Evolutionary conservation across 208 protist species (phyloP), one percentile per base, ranked within the genome.

Genomic region (Leishmania braziliensis): DNA sequence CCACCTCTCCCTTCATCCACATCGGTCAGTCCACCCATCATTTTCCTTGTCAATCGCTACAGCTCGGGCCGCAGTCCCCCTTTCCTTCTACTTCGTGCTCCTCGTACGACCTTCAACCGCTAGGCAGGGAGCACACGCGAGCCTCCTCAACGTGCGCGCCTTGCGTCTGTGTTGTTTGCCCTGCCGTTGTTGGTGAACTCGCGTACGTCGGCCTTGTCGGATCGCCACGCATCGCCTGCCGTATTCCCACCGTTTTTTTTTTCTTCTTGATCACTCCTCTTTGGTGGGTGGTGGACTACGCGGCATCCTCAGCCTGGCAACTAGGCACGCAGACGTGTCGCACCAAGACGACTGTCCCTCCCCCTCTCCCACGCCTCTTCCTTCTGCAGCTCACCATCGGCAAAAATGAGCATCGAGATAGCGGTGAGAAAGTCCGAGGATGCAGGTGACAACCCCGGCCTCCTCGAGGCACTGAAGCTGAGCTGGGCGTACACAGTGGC

Each of bases 401-500:
- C 33, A 39, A 39, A 29, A 2, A 65, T 66, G 50, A 29, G 36
- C 33, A 16, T 65, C 51, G 73, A 16, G 56, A 8, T 62, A 5
- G 18, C 54, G 2, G 60, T 54, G 51, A 82, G 79, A 8, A 51
- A 68, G 10, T 43, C n/a, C 14, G 39, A 66, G 39, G 48, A 77
- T 8, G 58, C 36, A 3, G 43, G 12, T 20, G 60, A 26, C 43
- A 6, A n/a, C 60, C 23, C 46, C 46, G 74, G 74, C 29, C 48
- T 88, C 53, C 51, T 73, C 18, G 79, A 81, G 33, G 63, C 75
- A 18, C 54, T 94, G 26, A 73, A 76, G 39, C 77, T 96, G 26
- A 84, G 85, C 81, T 65, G 79, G 56, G 48, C 29, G 16, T 96
- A 96, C 86, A 94, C 89, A 18, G 9, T 75, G 16, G 84, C 90